Conservation (phyloP, 106 monocot genomes). For the Chionographis japonica region DNA sequence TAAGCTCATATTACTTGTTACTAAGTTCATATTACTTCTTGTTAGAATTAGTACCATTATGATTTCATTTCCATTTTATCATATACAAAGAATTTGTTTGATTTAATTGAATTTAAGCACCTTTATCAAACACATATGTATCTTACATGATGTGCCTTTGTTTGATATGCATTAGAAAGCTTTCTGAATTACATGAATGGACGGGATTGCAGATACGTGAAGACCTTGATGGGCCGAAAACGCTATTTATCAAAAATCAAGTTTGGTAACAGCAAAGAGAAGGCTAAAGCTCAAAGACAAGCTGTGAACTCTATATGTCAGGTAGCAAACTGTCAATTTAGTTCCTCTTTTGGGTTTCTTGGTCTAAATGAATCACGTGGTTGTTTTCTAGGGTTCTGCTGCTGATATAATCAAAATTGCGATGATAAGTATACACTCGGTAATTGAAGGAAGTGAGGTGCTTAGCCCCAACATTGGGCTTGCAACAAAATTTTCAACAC, state of each 20-base stretch:
- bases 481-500: slow-evolving; percentile 36
- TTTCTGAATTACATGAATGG: background rate
- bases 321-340: slow-evolving; percentile 27
- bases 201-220: slow-evolving; percentile 50
- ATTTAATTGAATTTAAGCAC: too few species aligned
- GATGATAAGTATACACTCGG: slow-evolving; percentile 85
- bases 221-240: slow-evolving; percentile 89
- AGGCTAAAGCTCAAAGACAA: slow-evolving; percentile 93
- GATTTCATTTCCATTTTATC: too few species aligned
- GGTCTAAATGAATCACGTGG: background rate
- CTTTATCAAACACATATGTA: too few species aligned
- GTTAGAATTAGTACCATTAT: background rate
- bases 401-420: slow-evolving; percentile 96
- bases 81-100: too few species aligned
- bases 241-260: slow-evolving; percentile 89
- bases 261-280: slow-evolving; percentile 72
- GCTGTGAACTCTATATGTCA: slow-evolving; percentile 99
- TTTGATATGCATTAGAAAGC: background rate
- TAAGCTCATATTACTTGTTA: background rate
- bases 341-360: background rate
- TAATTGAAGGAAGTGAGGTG: slow-evolving; percentile 30
- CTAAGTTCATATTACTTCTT: background rate
- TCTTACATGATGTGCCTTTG: too few species aligned
- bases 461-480: slow-evolving; percentile 2
- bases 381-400: slow-evolving; percentile 72